Base-by-base conservation (phyloP, 1,284 basidiomycete species). In the Sanguinoderma infundibulare region DNA sequence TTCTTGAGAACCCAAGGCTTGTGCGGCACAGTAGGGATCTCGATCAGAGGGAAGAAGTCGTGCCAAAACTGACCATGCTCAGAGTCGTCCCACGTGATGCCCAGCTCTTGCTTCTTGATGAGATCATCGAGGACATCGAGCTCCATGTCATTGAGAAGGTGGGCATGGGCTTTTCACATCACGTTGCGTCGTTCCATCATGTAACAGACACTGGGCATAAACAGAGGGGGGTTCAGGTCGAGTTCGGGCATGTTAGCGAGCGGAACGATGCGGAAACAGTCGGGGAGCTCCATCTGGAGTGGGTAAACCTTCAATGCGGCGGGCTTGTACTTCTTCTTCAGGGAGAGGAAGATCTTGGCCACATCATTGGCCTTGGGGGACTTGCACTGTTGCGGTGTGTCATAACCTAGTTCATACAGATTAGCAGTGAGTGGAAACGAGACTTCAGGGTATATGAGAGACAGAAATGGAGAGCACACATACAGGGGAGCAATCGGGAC, bases 261-360 rank as follows among this genome's bases (percentile, higher is more conserved):
- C 0, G 76, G 77, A 3, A 70, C 57, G 12, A 78, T 75, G 15
- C 74, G 58, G 44, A 74, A 79, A 14, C 74, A 57, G 10, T 75
- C 70, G 0, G 70, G 75, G 6, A 74, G 53, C 0, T 65, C 61
- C 2, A 65, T 61, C 2, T 65, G 62, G 0, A 78, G 64, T 0
- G 77, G 76, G 39, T 67, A 55, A 15, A 72, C 62, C 55, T 75
- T 75, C 9, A 61, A 47, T 0, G 72, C 71, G 5, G 78, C 77
- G 0, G 74, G 76, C 54, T 79, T 78, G 65, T 79, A 79, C 63
- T 77, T 77, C 44, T 73, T 72, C 42, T 69, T 68, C 15, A 58
- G 17, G 3, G 38, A 39, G 38, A 39, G 38, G 6, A 39, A n/a
- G 15, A 39, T 39, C 1, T 15, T n/a, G 1, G 17, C 38, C 1